These are phyloP conservation scores for Sarcodon aspratus DNA, from an alignment of 768 basidiomycete species.

Conservation along the genomic window DNA sequence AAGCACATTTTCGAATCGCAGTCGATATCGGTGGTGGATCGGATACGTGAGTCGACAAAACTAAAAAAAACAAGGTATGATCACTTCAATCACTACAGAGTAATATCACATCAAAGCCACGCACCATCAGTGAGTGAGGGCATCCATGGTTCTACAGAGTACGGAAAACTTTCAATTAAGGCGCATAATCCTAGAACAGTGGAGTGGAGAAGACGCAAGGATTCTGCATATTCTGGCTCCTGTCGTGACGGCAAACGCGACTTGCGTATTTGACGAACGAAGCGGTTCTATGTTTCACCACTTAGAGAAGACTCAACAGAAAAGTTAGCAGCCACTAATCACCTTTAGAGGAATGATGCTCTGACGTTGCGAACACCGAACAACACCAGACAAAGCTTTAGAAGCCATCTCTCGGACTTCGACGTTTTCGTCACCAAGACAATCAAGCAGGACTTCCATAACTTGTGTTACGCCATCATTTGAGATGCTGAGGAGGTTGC, in stretches of 20 bases:
- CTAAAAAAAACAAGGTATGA: constrained; percentile 21
- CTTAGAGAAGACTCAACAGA: constrained; percentile 1
- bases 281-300: constrained; percentile 51
- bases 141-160: constrained; percentile 38
- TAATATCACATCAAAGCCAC: constrained; percentile 6
- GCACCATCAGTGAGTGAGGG: constrained; percentile 68
- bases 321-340: constrained; percentile 6
- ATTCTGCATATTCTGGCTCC: constrained; percentile 61
- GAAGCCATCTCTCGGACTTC: constrained; percentile 91
- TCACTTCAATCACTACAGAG: background rate
- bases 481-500: constrained; percentile 72
- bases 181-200: constrained; percentile 39
- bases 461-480: constrained; percentile 54
- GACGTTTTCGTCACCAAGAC: constrained; percentile 81
- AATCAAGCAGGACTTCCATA: constrained; percentile 76
- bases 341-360: constrained; percentile 81
- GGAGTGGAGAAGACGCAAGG: constrained; percentile 67
- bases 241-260: constrained; percentile 57
- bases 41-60: constrained; percentile 66
- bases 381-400: constrained; percentile 73
- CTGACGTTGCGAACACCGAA: constrained; percentile 84
- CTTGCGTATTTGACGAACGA: constrained; percentile 49
- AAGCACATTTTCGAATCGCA: constrained; percentile 77
- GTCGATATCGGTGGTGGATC: constrained; percentile 88
- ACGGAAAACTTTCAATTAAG: constrained; percentile 45